phyloP scores from a whole-genome alignment of 768 basidiomycete species.

The Calocybe indica region DNA sequence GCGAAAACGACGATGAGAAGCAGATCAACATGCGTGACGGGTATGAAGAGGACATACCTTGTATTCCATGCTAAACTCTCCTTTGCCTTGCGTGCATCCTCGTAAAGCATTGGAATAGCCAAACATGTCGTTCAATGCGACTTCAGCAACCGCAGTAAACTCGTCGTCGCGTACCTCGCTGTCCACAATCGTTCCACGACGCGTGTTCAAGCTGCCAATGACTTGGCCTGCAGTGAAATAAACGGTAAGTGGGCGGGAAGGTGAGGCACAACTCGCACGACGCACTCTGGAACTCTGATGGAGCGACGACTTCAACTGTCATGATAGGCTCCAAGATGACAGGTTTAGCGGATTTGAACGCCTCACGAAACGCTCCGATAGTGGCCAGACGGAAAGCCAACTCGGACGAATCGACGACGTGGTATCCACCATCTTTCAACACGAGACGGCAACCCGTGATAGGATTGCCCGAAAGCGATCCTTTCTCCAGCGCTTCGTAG shows the following conservation, averaged over 20 bases:
- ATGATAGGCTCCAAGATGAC: constrained; percentile 97
- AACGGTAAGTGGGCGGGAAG: constrained; percentile 1
- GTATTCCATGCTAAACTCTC: constrained; percentile 78
- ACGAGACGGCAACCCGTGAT: constrained; percentile 85
- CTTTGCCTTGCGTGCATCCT: constrained; percentile 95
- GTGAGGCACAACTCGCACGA: constrained; percentile 5
- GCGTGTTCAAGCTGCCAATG: constrained; percentile 88
- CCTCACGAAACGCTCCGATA: constrained; percentile 90
- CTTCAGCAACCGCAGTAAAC: constrained; percentile 87
- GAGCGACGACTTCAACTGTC: constrained; percentile 96
- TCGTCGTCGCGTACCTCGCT: constrained; percentile 97
- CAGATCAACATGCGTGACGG: constrained; percentile 4
- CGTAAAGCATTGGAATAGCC: constrained; percentile 91
- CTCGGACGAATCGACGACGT: constrained; percentile 95
- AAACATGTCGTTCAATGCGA: constrained; percentile 97
- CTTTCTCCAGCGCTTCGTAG: constrained; percentile 90
- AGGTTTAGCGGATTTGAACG: constrained; percentile 68
- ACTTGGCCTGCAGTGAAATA: constrained; percentile 52
- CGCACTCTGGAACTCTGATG: constrained; percentile 89
- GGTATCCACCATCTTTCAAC: constrained; percentile 86
- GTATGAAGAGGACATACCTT: constrained; percentile 44
- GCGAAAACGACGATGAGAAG: constrained; percentile 1
- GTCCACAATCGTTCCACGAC: constrained; percentile 91
- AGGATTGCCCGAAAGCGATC: constrained; percentile 80
- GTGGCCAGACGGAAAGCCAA: constrained; percentile 90